Conservation (phyloP, 1,284 basidiomycete genomes). For the Ceratobasidium sp. region DNA sequence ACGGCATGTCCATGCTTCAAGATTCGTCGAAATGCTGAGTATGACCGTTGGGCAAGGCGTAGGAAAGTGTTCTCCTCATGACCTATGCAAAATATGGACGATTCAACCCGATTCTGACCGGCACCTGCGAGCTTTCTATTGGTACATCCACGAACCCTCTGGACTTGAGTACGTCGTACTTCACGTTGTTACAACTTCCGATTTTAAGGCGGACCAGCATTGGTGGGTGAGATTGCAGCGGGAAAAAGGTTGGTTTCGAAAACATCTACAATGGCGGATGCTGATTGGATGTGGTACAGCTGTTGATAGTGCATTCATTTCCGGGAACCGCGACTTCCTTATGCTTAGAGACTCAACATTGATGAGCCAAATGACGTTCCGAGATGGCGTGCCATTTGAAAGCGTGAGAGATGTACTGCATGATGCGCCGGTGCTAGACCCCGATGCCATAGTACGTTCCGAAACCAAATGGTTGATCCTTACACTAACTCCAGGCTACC, state of each 20-base stretch:
- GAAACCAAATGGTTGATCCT: not conserved
- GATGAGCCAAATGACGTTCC: conserved; percentile 6
- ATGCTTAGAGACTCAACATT: not conserved
- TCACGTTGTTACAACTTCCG: not conserved
- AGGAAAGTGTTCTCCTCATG: not conserved
- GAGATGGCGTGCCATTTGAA: not conserved
- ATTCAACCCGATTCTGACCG: not conserved
- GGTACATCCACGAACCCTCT: not conserved
- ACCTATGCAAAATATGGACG: conserved; percentile 17
- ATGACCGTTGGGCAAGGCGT: not conserved
- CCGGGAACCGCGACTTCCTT: not conserved
- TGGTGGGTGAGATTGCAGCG: conserved; percentile 19
- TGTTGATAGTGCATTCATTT: not conserved
- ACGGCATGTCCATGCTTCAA: not conserved
- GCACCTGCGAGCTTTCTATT: not conserved
- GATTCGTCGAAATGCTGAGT: conserved; percentile 5
- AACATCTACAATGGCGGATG: not conserved
- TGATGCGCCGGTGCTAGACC: not conserved
- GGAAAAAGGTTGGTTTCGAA: not conserved
- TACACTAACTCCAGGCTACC: too few relatives aligned
- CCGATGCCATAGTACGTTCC: not conserved
- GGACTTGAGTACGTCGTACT: not conserved
- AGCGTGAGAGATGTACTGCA: not conserved
- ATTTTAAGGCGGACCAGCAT: not conserved
- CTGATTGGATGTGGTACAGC: not conserved